phyloP scores from a whole-genome alignment of 805 yeast species.

The Pichia californica region DNA sequence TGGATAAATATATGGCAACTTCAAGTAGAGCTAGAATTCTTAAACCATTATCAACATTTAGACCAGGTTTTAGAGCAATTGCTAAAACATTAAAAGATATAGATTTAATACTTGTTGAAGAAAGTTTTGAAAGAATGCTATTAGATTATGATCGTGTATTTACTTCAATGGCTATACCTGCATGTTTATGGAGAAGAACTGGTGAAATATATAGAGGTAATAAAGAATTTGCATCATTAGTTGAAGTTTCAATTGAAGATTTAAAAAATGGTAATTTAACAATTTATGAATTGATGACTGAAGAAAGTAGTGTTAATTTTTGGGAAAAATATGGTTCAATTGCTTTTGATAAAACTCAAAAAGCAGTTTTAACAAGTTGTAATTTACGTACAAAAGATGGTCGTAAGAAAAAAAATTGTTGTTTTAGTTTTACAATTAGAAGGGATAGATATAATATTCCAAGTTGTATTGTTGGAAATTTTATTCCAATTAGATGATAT shows the following conservation, averaged over 20 bases:
- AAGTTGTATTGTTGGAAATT: slow-evolving; percentile 91
- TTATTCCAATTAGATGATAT: slow-evolving; percentile 59
- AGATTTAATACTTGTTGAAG: slow-evolving; percentile 87
- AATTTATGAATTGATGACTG: slow-evolving; percentile 89
- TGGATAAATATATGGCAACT: slow-evolving; percentile 87
- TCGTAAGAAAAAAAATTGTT: slow-evolving; percentile 71
- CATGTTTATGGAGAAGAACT: slow-evolving; percentile 94
- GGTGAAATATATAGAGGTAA: slow-evolving; percentile 95
- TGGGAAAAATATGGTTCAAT: slow-evolving; percentile 98
- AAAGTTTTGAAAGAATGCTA: slow-evolving; percentile 87
- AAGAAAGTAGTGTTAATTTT: slow-evolving; percentile 91
- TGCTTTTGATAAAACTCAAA: slow-evolving; percentile 93
- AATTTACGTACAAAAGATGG: slow-evolving; percentile 80
- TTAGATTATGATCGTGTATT: slow-evolving; percentile 91
- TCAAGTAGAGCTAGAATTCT: slow-evolving; percentile 78
- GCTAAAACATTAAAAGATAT: slow-evolving; percentile 87
- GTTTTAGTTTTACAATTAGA: slow-evolving; percentile 89
- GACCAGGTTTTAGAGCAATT: slow-evolving; percentile 91
- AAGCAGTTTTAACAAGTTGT: slow-evolving; percentile 91
- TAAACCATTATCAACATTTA: slow-evolving; percentile 74
- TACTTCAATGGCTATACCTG: slow-evolving; percentile 96
- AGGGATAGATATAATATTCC: slow-evolving; percentile 93
- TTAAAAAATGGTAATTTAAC: slow-evolving; percentile 88
- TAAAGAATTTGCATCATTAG: slow-evolving; percentile 90
- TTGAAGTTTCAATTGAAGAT: slow-evolving; percentile 85